A percentile compares a stretch with the other conserved stretches of the same genome.
phyloP scores from a whole-genome alignment of 768 basidiomycete species.

The Flagelloscypha sp. region DNA sequence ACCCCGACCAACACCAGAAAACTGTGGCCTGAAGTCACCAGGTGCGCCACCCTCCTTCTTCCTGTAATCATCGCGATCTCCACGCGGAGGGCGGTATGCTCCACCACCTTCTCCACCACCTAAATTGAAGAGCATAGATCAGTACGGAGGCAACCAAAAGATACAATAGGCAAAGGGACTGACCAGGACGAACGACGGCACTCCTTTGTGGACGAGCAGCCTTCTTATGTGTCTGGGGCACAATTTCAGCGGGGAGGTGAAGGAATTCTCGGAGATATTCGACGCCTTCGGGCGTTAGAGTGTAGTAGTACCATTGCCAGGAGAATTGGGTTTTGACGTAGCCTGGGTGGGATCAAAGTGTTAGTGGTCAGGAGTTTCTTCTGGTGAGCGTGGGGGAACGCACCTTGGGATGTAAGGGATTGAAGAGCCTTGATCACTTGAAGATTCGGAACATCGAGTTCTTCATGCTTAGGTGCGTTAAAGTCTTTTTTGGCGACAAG shows the following conservation, averaged over 20 bases:
- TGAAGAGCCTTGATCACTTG: constrained; percentile 67
- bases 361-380: no score
- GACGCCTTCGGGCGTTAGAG: constrained; percentile 92
- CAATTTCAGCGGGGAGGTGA: constrained; percentile 91
- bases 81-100: constrained; percentile 83
- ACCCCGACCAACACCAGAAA: constrained; percentile 84
- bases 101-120: constrained; percentile 71
- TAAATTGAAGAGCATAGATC: no score
- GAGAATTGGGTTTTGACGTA: constrained; percentile 98
- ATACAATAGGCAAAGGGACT: no score
- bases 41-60: constrained; percentile 88
- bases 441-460: constrained; percentile 65
- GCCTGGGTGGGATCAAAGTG: constrained; percentile 65
- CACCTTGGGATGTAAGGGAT: constrained; percentile 56
- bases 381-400: no score
- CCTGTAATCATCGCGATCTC: constrained; percentile 83
- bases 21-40: constrained; percentile 84
- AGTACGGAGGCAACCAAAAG: no score
- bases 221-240: constrained; percentile 97
- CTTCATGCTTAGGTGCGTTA: constrained; percentile 95
- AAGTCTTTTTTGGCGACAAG: constrained; percentile 99
- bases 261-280: constrained; percentile 97
- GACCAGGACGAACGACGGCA: constrained; percentile 59
- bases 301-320: constrained; percentile 99
- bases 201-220: constrained; percentile 82